These are phyloP conservation scores for Pseudozyma sp. DNA, from an alignment of 1,284 basidiomycete species.

Conservation along the genomic window DNA sequence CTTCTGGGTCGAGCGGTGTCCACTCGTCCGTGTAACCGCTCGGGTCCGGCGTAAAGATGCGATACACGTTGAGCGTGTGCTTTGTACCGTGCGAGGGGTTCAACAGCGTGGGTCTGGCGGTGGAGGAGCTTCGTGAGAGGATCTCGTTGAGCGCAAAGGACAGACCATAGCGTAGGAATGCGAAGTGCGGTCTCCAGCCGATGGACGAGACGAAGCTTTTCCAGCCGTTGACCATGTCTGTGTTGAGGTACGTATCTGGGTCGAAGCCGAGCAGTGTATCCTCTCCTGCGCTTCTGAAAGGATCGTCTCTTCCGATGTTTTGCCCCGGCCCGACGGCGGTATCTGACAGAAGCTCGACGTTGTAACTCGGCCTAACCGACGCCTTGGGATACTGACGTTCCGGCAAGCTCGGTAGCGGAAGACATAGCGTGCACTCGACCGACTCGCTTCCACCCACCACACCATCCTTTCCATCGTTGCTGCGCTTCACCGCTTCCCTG, in stretches of 20 bases:
- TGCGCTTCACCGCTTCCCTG: constrained; percentile 9
- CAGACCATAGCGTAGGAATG: constrained; percentile 34
- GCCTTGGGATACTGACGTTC: constrained; percentile 42
- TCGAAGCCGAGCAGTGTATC: constrained; percentile 12
- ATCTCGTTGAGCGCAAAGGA: constrained; percentile 22
- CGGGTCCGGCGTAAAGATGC: constrained; percentile 46
- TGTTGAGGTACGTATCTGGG: constrained; percentile 20
- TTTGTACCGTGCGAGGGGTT: constrained; percentile 29
- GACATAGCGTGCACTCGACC: constrained; percentile 24
- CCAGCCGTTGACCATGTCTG: constrained; percentile 34
- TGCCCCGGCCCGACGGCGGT: background rate
- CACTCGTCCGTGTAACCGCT: constrained; percentile 37
- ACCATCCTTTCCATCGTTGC: background rate
- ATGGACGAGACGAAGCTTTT: constrained; percentile 37
- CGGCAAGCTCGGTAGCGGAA: constrained; percentile 35
- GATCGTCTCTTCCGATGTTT: background rate
- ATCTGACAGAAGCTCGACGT: constrained; percentile 29
- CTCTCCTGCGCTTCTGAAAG: background rate
- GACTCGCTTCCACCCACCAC: background rate
- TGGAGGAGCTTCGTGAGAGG: constrained; percentile 15
- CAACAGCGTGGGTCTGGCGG: constrained; percentile 5
- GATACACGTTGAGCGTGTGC: constrained; percentile 33
- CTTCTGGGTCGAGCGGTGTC: constrained; percentile 37
- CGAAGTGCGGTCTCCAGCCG: constrained; percentile 41
- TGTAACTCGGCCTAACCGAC: constrained; percentile 35